A percentile compares a stretch with the other conserved stretches of the same genome.
Conservation (phyloP, 176 grass and related monocot genomes). For the Paspalum notatum region DNA sequence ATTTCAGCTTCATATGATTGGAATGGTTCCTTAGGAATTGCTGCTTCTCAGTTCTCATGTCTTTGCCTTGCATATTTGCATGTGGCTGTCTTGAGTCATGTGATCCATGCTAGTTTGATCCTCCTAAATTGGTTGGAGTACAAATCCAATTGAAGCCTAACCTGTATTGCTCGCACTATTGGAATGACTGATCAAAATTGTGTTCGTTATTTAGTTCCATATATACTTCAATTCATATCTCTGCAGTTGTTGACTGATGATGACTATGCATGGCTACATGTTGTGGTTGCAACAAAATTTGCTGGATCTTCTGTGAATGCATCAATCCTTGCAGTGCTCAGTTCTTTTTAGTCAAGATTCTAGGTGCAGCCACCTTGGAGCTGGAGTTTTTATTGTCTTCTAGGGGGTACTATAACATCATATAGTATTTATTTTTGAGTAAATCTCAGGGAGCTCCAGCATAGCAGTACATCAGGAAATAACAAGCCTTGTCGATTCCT, state of each 20-base stretch:
- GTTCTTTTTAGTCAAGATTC: background rate
- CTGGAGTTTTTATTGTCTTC: background rate
- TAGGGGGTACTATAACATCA: background rate
- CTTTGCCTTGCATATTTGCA: constrained; percentile 29
- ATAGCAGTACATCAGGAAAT: constrained; percentile 21
- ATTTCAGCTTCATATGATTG: constrained; percentile 43
- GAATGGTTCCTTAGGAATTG: constrained; percentile 38
- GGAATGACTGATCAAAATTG: background rate
- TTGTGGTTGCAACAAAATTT: background rate
- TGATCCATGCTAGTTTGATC: constrained; percentile 9
- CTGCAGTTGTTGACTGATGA: background rate
- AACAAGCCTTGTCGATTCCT: constrained; percentile 25
- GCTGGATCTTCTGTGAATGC: constrained; percentile 12
- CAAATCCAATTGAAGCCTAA: background rate
- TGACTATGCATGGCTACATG: background rate
- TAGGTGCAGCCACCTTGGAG: background rate
- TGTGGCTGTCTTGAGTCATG: background rate
- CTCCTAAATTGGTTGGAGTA: background rate
- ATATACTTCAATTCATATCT: background rate
- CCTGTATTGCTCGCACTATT: background rate
- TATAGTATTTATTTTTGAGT: background rate
- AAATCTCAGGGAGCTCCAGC: constrained; percentile 13
- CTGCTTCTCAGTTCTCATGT: constrained; percentile 12
- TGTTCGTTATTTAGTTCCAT: background rate
- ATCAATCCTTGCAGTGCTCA: background rate